Evolutionary conservation across 192 early-diverging fungal species (phyloP), one percentile per base, ranked within the genome.

Genomic region (Podila clonocystis): DNA sequence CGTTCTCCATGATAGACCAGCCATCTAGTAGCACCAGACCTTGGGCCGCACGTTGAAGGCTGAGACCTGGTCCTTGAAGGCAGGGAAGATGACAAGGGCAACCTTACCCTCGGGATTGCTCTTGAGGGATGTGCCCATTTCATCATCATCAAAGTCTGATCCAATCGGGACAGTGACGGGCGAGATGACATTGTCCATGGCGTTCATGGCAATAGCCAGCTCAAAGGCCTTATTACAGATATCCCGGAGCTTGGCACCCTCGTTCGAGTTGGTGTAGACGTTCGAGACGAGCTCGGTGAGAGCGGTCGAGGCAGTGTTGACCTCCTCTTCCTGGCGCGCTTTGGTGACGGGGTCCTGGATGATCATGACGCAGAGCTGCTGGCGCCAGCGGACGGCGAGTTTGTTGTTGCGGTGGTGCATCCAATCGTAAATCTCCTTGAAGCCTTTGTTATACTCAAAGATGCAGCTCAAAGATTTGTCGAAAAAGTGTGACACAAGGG

Each of bases 361-460:
- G 34, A 80, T 34, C 76, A 80, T 68, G 36, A 72, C 70, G 29
- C 76, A 80, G 33, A 80, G 76, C 33, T 80, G 76, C 31, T 80
- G 76, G 26, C 76, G 45, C 70, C 70, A 80, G 22, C 76, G 76
- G n/a, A 80, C 66, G 4, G 76, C 76, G 13, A 73, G 22, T 66
- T 80, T 80, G 41, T 68, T 68, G 62, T 80, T 72, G 17, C 70
- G 55, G 0, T 34, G 31, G 19, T 59, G 13, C 76, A 80, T 80
- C 76, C 76, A 80, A 36, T 73, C 66, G 45, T 80, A 80, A 62
- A 80, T 80, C 19, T 80, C 76, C 70, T 72, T 73, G 66, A 80
- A 80, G n/a, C 76, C 70, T 17, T 67, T 67, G 62, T 80, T 80
- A 48, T 64, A 72, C 30, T 65, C 70, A 58, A 80, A 80, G 30